Conservation (phyloP, 1,284 basidiomycete genomes). For the Fistulina hepatica region DNA sequence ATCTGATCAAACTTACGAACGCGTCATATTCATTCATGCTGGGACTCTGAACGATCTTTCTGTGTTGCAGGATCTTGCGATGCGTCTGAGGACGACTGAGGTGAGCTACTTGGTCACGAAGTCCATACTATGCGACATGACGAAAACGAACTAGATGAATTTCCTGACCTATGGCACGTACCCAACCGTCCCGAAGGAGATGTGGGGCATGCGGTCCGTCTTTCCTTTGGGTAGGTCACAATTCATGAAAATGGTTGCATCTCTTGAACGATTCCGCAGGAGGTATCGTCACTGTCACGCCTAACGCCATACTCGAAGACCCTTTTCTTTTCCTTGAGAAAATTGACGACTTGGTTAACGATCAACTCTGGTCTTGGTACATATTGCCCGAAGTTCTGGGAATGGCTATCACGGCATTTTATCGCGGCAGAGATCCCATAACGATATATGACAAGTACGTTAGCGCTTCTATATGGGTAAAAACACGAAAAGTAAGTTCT, state of each 20-base stretch:
- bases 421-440: conserved; percentile 26
- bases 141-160: conserved; percentile 33
- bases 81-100: conserved; percentile 33
- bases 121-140: no score
- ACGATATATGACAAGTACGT: conserved; percentile 25
- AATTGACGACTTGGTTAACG: conserved; percentile 39
- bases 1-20: conserved; percentile 31
- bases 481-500: no score
- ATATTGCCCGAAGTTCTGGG: conserved; percentile 50
- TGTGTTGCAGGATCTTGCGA: conserved; percentile 35
- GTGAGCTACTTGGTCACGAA: no score
- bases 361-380: conserved; percentile 57
- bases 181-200: conserved; percentile 31
- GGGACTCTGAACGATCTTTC: conserved; percentile 38
- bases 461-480: conserved; percentile 1
- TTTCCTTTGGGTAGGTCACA: conserved; percentile 47
- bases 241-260: conserved; percentile 9
- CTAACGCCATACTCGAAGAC: conserved; percentile 42
- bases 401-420: conserved; percentile 27
- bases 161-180: conserved; percentile 61
- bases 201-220: conserved; percentile 52
- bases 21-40: conserved; percentile 55
- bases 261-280: conserved; percentile 29
- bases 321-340: conserved; percentile 32
- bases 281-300: conserved; percentile 56